A percentile compares a stretch with the other conserved stretches of the same genome.
Evolutionary conservation across 331 rosid genomes (phyloP).

Genomic region (Quercus phellos): DNA sequence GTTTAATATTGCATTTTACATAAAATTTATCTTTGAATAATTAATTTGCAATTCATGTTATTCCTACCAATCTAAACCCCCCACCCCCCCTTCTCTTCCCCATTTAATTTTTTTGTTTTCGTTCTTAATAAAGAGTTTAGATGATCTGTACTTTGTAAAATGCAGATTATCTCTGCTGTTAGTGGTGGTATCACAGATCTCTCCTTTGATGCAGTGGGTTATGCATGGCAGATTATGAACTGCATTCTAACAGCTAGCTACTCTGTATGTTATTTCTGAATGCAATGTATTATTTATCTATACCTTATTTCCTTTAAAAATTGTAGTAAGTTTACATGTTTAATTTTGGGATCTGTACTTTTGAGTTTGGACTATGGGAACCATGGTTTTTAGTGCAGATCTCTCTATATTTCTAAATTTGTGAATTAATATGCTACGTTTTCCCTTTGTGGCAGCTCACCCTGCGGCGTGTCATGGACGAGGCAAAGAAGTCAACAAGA

Average conservation of each 20-base stretch:
- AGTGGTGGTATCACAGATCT: conserved; percentile 78
- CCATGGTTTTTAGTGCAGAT: background rate
- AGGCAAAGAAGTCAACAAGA: conserved; percentile 67
- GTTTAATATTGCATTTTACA: background rate
- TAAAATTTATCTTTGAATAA: background rate
- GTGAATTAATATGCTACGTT: conserved; percentile 1
- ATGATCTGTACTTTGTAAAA: background rate
- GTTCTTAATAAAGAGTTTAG: background rate
- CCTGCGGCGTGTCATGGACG: conserved; percentile 79
- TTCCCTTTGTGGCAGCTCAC: conserved; percentile 50
- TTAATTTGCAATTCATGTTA: background rate
- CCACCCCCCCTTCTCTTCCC: no score
- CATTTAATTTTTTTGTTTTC: no score
- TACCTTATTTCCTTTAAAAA: background rate
- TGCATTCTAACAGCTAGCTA: conserved; percentile 80
- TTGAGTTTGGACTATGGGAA: background rate
- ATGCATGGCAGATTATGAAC: conserved; percentile 74
- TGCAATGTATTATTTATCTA: background rate
- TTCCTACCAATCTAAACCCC: no score
- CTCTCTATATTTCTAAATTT: background rate
- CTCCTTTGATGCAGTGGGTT: conserved; percentile 66
- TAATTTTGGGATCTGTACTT: conserved; percentile 5
- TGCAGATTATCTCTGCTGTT: conserved; percentile 79
- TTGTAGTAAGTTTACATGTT: background rate
- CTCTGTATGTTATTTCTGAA: conserved; percentile 46